Evolutionary conservation across 2,329 filamentous ascomycete genomes (phyloP), one percentile per base, ranked within the genome.

Genomic region (Hymenoscyphus fraxineus): DNA sequence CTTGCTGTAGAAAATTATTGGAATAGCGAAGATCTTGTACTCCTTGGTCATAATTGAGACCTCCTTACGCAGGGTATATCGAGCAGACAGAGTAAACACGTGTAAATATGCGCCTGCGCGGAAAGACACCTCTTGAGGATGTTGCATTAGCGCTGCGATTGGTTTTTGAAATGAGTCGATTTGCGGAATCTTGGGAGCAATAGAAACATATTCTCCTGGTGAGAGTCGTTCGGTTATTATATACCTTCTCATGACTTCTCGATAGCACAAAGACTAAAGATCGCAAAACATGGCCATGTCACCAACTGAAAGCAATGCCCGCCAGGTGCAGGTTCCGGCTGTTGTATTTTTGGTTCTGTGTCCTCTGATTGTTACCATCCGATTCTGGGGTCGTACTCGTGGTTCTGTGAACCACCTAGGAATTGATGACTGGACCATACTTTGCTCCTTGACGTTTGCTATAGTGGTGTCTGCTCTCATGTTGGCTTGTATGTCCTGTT

Each of bases 281-380:
- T 54, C 47, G n/a, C 31, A 38, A 58, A 39, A 27, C n/a, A 40
- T 22, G 32, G 6, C 32, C 13, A 10, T 38, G 10, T 39, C 38
- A 27, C 35, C 56, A n/a, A n/a, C 19, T 27, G 32, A 39, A 38
- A 27, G 38, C 56, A 58, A 58, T 58, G 38, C 35, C 13, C 40
- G 16, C 5, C 58, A 62, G 44, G 47, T 80, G 77, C 67, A 80
- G 75, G 62, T 82, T 80, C 59, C 76, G 73, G 9, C 80, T 80
- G 72, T 83, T 82, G 73, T 80, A 51, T 81, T 82, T 72, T 79
- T 80, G 60, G 68, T 76, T 59, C 19, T 80, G 1, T 79, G 78
- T 6, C 79, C 79, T 15, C 66, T 79, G 1, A 78, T 81, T 59
- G 68, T 81, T 1, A 66, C 63, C 6, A 73, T 80, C 38, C 73